Percentiles rank a stretch among this genome's conserved stretches.
Conservation (phyloP, 2,329 filamentous ascomycete genomes). For the Macrophomina pseudophaseolina region DNA sequence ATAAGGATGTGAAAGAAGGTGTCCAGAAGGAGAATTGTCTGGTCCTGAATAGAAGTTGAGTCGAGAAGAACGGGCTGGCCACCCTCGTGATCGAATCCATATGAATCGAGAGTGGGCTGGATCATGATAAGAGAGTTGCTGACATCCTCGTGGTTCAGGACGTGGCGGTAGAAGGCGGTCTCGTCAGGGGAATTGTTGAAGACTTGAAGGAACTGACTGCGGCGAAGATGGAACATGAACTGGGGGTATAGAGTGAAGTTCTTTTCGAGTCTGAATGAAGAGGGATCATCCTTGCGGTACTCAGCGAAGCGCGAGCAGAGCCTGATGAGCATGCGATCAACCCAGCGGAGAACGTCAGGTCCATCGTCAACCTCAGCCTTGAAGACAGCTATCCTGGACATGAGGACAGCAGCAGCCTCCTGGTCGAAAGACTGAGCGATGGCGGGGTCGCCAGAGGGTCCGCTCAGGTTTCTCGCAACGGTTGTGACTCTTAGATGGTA, state of each 20-base stretch:
- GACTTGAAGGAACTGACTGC: constrained; percentile 96
- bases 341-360: constrained; percentile 97
- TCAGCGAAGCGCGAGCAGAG: constrained; percentile 96
- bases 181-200: constrained; percentile 99
- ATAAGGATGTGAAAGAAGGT: constrained; percentile 99
- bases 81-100: constrained; percentile 94
- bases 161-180: constrained; percentile 97
- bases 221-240: constrained; percentile 98
- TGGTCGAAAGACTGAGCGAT: constrained; percentile 98
- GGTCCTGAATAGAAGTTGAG: constrained; percentile 92
- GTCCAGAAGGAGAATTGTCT: constrained; percentile 91
- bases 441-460: constrained; percentile 90
- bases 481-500: constrained; percentile 97
- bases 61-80: constrained; percentile 93
- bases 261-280: constrained; percentile 87
- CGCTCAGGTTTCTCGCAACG: constrained; percentile 86
- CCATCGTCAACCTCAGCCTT: constrained; percentile 98
- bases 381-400: constrained; percentile 99
- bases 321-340: constrained; percentile 96
- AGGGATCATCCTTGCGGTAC: constrained; percentile 96
- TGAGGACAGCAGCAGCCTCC: constrained; percentile 94
- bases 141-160: constrained; percentile 96
- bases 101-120: constrained; percentile 94
- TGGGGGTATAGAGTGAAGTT: constrained; percentile 99
- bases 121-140: constrained; percentile 99